Evolutionary conservation across 1,284 basidiomycete species (phyloP).

Genomic region (Golubevia sp.): DNA sequence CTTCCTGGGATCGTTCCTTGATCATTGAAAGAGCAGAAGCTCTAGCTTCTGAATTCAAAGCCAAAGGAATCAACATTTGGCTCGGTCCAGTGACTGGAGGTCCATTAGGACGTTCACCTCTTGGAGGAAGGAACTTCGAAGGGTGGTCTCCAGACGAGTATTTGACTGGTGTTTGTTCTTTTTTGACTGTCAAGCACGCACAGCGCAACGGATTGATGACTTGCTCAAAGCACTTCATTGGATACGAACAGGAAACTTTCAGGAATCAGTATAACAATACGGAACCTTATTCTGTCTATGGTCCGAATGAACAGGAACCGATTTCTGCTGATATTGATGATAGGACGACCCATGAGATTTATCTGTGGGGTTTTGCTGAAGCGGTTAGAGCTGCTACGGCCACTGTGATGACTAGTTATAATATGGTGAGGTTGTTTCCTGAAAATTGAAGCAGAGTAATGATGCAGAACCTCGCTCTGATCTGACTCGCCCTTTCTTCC

Average conservation of each 20-base stretch:
- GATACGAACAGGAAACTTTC: conserved; percentile 50
- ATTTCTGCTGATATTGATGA: conserved; percentile 33
- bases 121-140: conserved; percentile 41
- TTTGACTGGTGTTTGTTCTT: conserved; percentile 36
- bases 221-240: conserved; percentile 42
- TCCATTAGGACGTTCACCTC: conserved; percentile 34
- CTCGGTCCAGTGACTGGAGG: conserved; percentile 43
- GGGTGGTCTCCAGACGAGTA: conserved; percentile 46
- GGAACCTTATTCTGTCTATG: conserved; percentile 1
- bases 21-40: conserved; percentile 36
- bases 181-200: conserved; percentile 31
- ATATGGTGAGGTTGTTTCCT: too few species aligned
- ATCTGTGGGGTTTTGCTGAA: conserved; percentile 36
- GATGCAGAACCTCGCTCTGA: too few species aligned
- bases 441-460: too few species aligned
- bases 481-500: too few species aligned
- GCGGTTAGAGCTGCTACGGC: conserved; percentile 21
- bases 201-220: conserved; percentile 43
- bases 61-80: conserved; percentile 48
- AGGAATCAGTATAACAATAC: conserved; percentile 6
- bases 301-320: conserved; percentile 11
- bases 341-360: conserved; percentile 45
- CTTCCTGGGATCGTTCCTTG: conserved; percentile 41
- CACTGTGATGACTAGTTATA: conserved; percentile 42
- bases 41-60: conserved; percentile 45